Base-by-base conservation (phyloP, 2,329 filamentous ascomycete genomes). In the Penicillium corylophilum region DNA sequence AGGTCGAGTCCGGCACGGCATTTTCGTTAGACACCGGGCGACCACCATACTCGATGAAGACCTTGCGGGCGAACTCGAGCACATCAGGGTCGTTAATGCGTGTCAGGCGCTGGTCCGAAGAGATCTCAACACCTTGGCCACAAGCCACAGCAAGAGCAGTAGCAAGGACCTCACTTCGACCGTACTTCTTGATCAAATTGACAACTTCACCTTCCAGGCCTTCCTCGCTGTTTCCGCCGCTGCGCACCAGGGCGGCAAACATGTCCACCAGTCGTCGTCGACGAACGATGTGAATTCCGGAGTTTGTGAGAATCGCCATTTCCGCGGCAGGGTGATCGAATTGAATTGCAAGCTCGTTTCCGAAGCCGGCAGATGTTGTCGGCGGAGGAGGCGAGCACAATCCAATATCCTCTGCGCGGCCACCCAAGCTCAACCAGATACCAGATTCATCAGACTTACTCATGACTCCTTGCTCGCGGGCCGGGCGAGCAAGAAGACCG, bases 311-410 rank as follows among this genome's bases (percentile, higher is more conserved):
- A 42, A 99, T 84, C 1, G 93, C 94, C 57, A 97, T 85, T 67
- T 99, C 93, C 45, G 87, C 85, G 0, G 88, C 82, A 0, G 85
- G 79, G 53, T 89, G 81, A 64, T 99, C 94, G 63, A 94, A 99
- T 63, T 99, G 95, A n/a, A 95, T 88, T 1, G 94, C 90, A 50
- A 97, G 78, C 73, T 99, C 94, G 62, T 99, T 99, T 10, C 93
- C 92, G 64, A 96, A 97, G 0, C 92, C 93, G 20, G 84, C 68
- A 0, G 89, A 88, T 23, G 83, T 82, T 10, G 74, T 75, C 0
- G 85, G 84, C 81, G 61, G 91, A 0, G 88, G 83, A 44, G 82
- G 81, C 1, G 87, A 89, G 24, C 90, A 83, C 12, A 91, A 74
- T 2, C 91, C 90, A 50, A 96, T 83, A 59, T 89, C 90, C 67